Base-by-base conservation (phyloP, 805 yeast genomes). In the Geotrichum ghanense region DNA sequence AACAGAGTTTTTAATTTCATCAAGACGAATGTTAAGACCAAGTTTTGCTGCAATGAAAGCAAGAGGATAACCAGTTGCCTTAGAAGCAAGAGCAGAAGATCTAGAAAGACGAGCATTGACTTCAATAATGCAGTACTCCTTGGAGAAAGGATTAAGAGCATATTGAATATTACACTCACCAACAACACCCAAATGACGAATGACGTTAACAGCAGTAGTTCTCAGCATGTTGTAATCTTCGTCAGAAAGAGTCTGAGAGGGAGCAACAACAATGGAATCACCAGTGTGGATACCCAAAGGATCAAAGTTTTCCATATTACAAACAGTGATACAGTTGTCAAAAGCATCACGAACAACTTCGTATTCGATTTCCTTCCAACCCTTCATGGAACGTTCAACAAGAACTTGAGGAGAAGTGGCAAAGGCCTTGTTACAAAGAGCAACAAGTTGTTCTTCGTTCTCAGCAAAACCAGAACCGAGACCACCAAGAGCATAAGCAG, bases 151-250 rank as follows among this genome's bases (percentile, higher is more conserved):
- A 63, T 90, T 84, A 63, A 90, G 75, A 45, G 97, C 97, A 63
- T 90, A 90, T 69, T 90, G 98, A 60, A 90, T 87, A 72, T 90
- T 90, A 75, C 98, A 90, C 73, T 90, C 98, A 74, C 98, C 98
- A 63, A 90, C 97, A 63, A 90, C 98, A 60, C 97, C 97, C 60
- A 90, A 74, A 64, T 90, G 98, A 68, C 97, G 81, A 57, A 90
- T 92, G 53, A 90, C 95, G 54, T 90, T 92, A 56, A 92, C 92
- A 42, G 98, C 98, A 42, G 98, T 87, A 45, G 97, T 83, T 72
- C 98, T 81, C 63, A 90, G 75, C 97, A 92, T 92, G 71, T 90
- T 86, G 72, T 89, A 90, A 61, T 90, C 98, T 65, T 86, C 96
- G 64, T 90, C 97, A 17, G 95, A 83, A 53, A 90, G 72, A 40